Base-by-base conservation (phyloP, 2,329 filamentous ascomycete genomes). In the Paecilomyces fulvus region DNA sequence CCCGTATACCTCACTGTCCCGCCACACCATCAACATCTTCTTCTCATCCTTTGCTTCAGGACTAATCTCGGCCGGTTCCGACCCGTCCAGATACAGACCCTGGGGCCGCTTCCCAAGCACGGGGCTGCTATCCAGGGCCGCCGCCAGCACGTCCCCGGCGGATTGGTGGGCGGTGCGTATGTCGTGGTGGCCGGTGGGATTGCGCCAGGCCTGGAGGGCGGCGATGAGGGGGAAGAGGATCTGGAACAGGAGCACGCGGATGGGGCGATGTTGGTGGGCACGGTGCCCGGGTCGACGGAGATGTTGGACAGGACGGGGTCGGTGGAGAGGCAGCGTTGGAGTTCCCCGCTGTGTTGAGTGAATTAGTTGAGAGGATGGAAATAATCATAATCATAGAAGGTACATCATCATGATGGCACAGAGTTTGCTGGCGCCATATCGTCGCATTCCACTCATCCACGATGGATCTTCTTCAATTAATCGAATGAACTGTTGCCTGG, bases 361-460 rank as follows among this genome's bases (percentile, higher is more conserved):
- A 17, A n/a, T 55, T 33, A 51, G n/a, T 20, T 51, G 3, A n/a
- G 14, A 37, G 12, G 1, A 7, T 12, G 12, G 1, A 37, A 37
- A 10, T 7, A 33, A 33, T 14, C 7, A 33, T 33, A 33, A 3
- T 37, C 14, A n/a, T 2, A 8, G 12, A 37, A 37, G 12, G 53
- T 72, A 67, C 59, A 62, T 58, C 61, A 75, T 64, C 70, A 75
- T 74, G 10, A 75, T 62, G 17, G 58, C 62, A 59, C 67, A 75
- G 7, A 75, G 65, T 57, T 74, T 76, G 33, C 68, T 65, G n/a
- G 71, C 73, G 8, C 71, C 73, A 53, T 76, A 75, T 28, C 73
- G 67, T 20, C 72, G 65, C 55, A 61, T 67, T 9, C 71, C 73
- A 30, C 63, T 58, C 3, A 65, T 58, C 8, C 57, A 55, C 0